phyloP scores from a whole-genome alignment of 2,329 filamentous ascomycete species.

The Colletotrichum tropicicola region DNA sequence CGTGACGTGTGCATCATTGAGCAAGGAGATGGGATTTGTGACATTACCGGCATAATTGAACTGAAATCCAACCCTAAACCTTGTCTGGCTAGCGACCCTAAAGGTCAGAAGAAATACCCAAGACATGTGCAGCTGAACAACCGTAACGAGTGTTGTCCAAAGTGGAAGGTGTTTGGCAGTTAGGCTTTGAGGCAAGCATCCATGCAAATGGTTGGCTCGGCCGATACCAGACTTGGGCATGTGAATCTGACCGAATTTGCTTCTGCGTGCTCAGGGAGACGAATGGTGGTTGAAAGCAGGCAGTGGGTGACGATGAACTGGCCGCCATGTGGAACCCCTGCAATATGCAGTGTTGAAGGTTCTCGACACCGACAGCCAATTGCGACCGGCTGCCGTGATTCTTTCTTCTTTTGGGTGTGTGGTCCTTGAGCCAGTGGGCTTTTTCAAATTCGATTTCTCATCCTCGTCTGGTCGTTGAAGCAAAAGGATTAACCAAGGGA shows the following conservation, averaged over 20 bases:
- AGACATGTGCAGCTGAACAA: background rate
- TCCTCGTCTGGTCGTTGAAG: background rate
- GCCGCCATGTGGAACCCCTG: slow-evolving; percentile 11
- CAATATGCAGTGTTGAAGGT: background rate
- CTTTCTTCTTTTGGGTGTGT: background rate
- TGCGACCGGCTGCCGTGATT: background rate
- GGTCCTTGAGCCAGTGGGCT: background rate
- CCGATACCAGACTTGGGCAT: slow-evolving; percentile 2
- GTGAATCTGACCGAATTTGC: slow-evolving; percentile 4
- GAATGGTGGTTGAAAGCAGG: background rate
- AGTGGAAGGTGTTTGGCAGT: background rate
- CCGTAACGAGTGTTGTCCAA: background rate
- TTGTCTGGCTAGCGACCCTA: background rate
- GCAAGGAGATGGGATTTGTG: too few species aligned
- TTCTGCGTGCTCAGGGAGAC: background rate
- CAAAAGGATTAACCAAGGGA: background rate
- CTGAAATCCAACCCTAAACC: slow-evolving; percentile 10
- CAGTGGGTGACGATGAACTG: background rate
- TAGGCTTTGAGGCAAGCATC: background rate
- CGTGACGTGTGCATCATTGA: too few species aligned
- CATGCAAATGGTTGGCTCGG: background rate
- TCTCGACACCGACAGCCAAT: background rate
- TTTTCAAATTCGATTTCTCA: background rate
- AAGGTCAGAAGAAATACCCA: background rate
- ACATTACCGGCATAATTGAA: background rate